Evolutionary conservation across 768 basidiomycete genomes (phyloP).

Genomic region (Mycena epipterygia): DNA sequence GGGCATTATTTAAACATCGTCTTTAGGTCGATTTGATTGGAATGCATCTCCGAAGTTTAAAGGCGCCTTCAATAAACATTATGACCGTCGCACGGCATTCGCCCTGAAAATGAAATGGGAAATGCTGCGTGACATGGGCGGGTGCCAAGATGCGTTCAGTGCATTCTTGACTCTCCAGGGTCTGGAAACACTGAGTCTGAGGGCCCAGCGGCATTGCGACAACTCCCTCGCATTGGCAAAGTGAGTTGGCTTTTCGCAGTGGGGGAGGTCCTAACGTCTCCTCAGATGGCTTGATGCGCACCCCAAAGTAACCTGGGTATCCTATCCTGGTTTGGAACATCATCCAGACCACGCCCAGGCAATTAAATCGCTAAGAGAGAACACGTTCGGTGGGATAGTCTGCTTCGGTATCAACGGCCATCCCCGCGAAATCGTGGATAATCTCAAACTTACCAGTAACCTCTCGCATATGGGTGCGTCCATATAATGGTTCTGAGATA

Average conservation of each 20-base stretch:
- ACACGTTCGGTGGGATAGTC: constrained; percentile 25
- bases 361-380: background rate
- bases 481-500: background rate
- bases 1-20: background rate
- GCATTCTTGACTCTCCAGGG: constrained; percentile 73
- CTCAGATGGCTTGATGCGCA: constrained; percentile 24
- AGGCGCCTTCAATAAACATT: constrained; percentile 35
- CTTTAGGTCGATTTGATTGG: constrained; percentile 71
- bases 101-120: constrained; percentile 56
- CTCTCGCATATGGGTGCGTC: constrained; percentile 32
- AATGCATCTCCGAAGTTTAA: constrained; percentile 62
- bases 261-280: background rate
- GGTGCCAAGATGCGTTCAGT: constrained; percentile 66
- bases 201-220: constrained; percentile 25
- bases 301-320: constrained; percentile 30
- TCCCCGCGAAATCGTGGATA: constrained; percentile 24
- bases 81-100: constrained; percentile 27
- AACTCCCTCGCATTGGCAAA: constrained; percentile 26
- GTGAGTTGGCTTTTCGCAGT: too few relatives aligned
- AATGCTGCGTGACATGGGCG: constrained; percentile 68
- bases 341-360: constrained; percentile 22
- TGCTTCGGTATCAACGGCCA: constrained; percentile 26
- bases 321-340: constrained; percentile 17
- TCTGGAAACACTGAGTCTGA: constrained; percentile 22
- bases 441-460: constrained; percentile 25